Conservation (phyloP, 768 basidiomycete species). For the Austroboletus festivus region DNA sequence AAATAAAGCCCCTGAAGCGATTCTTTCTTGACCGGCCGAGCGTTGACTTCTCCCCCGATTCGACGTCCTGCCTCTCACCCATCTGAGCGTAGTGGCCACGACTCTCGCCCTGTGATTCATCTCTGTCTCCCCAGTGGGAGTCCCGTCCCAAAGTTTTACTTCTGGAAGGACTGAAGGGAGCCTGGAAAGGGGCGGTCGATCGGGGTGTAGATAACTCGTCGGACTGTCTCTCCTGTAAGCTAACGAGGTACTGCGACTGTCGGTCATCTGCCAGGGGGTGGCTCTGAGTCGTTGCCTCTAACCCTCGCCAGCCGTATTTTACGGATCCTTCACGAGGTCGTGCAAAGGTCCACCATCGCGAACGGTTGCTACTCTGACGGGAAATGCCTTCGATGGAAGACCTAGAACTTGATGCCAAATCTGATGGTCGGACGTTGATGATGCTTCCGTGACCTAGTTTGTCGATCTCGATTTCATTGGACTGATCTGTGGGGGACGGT, state of each 20-base stretch:
- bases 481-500: constrained; percentile 58
- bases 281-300: neutral
- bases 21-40: constrained; percentile 39
- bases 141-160: constrained; percentile 64
- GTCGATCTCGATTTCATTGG: constrained; percentile 35
- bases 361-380: constrained; percentile 35
- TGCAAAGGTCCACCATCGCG: constrained; percentile 76
- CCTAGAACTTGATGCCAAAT: constrained; percentile 47
- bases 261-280: constrained; percentile 13
- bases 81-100: constrained; percentile 17
- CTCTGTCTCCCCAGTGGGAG: constrained; percentile 47
- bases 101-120: constrained; percentile 5
- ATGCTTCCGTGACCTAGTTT: constrained; percentile 29
- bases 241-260: constrained; percentile 11
- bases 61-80: constrained; percentile 21
- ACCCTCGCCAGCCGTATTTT: constrained; percentile 5
- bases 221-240: constrained; percentile 16
- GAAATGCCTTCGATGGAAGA: constrained; percentile 37
- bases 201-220: constrained; percentile 21
- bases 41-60: constrained; percentile 29
- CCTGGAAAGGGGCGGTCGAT: constrained; percentile 25
- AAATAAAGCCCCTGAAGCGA: constrained; percentile 59
- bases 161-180: constrained; percentile 52
- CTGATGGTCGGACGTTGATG: constrained; percentile 45
- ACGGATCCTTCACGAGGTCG: constrained; percentile 43